A percentile compares a stretch with the other conserved stretches of the same genome.
Conservation (phyloP, 495 filamentous ascomycete genomes). For the Tuber calosporum region DNA sequence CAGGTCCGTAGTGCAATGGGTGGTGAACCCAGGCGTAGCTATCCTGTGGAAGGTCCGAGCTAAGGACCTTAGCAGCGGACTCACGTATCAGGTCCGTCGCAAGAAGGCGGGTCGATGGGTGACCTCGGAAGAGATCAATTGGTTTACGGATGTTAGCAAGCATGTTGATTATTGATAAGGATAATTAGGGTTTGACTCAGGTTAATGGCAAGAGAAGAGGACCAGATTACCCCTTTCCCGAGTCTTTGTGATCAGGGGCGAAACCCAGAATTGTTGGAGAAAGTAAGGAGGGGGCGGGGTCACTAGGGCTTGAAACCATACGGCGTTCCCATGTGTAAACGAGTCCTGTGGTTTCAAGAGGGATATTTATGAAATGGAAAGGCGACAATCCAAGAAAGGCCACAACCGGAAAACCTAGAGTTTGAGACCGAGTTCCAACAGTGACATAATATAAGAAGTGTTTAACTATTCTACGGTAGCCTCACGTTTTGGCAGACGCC, state of each 20-base stretch:
- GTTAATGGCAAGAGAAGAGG: neutral
- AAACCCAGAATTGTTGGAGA: neutral
- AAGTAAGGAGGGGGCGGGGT: neutral
- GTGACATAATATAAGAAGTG: neutral
- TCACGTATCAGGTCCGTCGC: conserved; percentile 53
- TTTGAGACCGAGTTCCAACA: neutral
- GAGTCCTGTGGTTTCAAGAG: neutral
- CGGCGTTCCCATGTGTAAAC: neutral
- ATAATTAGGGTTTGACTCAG: neutral
- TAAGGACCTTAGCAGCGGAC: conserved; percentile 53
- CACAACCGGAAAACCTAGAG: neutral
- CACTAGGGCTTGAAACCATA: neutral
- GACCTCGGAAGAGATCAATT: conserved; percentile 40
- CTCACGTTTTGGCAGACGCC: neutral
- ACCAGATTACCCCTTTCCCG: neutral
- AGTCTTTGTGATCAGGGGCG: neutral
- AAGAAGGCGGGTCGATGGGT: conserved; percentile 50
- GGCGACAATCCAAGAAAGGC: neutral
- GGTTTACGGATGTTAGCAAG: neutral
- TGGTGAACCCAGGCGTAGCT: conserved; percentile 22
- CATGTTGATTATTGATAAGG: neutral
- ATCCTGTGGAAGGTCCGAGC: conserved; percentile 50
- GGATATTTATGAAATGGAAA: neutral
- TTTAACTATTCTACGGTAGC: neutral
- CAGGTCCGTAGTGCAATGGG: conserved; percentile 66